Evolutionary conservation across 805 yeast genomes (phyloP).

Genomic region (Kazachstania bromeliacearum): DNA sequence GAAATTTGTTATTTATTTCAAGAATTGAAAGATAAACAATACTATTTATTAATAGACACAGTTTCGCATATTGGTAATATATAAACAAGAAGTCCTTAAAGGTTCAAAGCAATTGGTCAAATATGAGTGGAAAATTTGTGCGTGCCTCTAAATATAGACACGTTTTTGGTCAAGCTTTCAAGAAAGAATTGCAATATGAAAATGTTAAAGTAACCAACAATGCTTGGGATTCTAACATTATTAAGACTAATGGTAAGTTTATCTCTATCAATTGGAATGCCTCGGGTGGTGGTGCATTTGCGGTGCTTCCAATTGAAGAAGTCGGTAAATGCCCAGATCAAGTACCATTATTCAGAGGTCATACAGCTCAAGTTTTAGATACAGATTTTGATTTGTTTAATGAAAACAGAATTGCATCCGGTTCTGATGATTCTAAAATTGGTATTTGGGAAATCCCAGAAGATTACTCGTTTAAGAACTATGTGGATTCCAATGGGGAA

Average conservation of each 20-base stretch:
- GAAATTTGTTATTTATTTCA: no score
- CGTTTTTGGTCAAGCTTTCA: constrained; percentile 81
- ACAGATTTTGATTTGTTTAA: constrained; percentile 94
- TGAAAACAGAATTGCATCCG: constrained; percentile 61
- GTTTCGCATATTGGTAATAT: no score
- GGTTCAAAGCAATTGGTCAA: no score
- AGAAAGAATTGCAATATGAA: constrained; percentile 39
- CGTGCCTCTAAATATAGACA: constrained; percentile 96
- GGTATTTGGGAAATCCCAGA: constrained; percentile 84
- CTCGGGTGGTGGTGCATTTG: constrained; percentile 97
- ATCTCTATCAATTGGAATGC: constrained; percentile 86
- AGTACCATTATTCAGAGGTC: constrained; percentile 91
- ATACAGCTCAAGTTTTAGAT: constrained; percentile 88
- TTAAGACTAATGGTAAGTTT: constrained; percentile 79
- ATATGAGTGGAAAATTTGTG: constrained; percentile 74
- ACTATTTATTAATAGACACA: no score
- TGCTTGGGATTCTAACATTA: constrained; percentile 92
- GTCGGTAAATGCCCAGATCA: constrained; percentile 90
- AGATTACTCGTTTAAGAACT: constrained; percentile 61
- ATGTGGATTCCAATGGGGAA: constrained; percentile 44
- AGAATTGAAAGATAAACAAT: no score
- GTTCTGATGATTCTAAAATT: constrained; percentile 74
- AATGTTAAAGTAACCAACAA: constrained; percentile 67
- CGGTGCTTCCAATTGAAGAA: constrained; percentile 78
- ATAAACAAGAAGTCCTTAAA: no score